Evolutionary conservation across 352 stramenopile species (phyloP).

Genomic region (Phytophthora niederhauseri): DNA sequence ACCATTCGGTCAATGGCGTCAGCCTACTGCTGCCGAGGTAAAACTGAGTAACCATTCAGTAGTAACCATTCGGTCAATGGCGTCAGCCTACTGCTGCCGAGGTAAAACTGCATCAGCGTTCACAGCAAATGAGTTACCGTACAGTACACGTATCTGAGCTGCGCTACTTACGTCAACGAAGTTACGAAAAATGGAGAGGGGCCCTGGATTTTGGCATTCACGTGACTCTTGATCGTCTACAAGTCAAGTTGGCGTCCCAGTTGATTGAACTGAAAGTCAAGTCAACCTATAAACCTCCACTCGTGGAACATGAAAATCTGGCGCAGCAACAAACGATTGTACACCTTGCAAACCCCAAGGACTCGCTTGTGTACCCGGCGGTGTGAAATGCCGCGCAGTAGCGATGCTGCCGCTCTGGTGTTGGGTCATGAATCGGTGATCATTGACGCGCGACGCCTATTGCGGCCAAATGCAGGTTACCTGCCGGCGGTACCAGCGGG

Average conservation of each 20-base stretch:
- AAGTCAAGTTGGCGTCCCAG: background rate
- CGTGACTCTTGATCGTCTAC: background rate
- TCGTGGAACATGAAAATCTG: background rate
- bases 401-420: conserved; percentile 1
- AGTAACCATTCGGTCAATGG: background rate
- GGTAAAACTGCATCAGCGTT: background rate
- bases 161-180: conserved; percentile 4
- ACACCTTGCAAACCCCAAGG: background rate
- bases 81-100: background rate
- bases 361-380: background rate
- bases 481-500: conserved; percentile 5
- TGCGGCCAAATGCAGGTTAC: background rate
- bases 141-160: background rate
- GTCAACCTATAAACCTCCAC: no score
- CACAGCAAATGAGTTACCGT: no score
- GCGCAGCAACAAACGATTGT: background rate
- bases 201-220: background rate
- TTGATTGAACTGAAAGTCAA: background rate
- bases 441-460: background rate
- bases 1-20: background rate
- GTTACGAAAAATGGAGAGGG: conserved; percentile 1
- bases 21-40: background rate
- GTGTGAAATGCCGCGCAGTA: conserved; percentile 6
- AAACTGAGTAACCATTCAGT: background rate
- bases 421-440: conserved; percentile 1